Evolutionary conservation across 1,284 basidiomycete genomes (phyloP).

Genomic region (Austroboletus novae-zelandiae): DNA sequence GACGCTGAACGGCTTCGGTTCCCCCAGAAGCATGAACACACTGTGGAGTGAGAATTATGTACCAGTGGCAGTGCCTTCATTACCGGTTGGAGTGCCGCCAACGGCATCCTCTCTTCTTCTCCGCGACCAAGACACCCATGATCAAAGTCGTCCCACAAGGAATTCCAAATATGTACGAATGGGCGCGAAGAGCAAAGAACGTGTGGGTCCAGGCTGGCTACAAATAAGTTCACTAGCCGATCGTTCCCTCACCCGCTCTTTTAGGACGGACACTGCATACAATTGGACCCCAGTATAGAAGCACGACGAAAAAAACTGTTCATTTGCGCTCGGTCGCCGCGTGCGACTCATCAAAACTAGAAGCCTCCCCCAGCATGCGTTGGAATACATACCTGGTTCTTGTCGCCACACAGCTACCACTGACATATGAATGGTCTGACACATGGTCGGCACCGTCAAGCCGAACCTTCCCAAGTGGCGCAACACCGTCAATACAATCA

Average conservation of each 20-base stretch:
- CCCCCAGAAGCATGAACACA: constrained; percentile 3
- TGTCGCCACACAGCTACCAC: constrained; percentile 4
- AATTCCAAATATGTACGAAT: constrained; percentile 7
- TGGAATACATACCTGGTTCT: constrained; percentile 13
- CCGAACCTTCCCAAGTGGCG: not conserved
- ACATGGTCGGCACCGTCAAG: constrained; percentile 1
- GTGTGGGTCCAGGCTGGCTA: constrained; percentile 3
- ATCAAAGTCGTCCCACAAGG: not conserved
- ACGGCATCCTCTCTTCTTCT: constrained; percentile 2
- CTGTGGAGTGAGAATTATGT: constrained; percentile 18
- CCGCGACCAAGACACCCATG: not conserved
- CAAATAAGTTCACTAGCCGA: not conserved
- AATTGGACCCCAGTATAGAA: too few relatives aligned
- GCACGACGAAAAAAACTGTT: not conserved
- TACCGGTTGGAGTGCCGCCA: not conserved
- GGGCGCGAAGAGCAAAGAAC: not conserved
- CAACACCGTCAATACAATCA: constrained; percentile 2
- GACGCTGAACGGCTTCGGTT: not conserved
- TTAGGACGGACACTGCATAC: not conserved
- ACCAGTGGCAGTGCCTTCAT: not conserved
- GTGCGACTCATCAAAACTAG: not conserved
- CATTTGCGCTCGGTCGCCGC: not conserved
- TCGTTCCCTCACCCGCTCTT: not conserved
- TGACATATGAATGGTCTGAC: not conserved
- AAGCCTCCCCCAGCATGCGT: not conserved